Evolutionary conservation across 768 basidiomycete species (phyloP).

Genomic region (Agrocybe praecox): DNA sequence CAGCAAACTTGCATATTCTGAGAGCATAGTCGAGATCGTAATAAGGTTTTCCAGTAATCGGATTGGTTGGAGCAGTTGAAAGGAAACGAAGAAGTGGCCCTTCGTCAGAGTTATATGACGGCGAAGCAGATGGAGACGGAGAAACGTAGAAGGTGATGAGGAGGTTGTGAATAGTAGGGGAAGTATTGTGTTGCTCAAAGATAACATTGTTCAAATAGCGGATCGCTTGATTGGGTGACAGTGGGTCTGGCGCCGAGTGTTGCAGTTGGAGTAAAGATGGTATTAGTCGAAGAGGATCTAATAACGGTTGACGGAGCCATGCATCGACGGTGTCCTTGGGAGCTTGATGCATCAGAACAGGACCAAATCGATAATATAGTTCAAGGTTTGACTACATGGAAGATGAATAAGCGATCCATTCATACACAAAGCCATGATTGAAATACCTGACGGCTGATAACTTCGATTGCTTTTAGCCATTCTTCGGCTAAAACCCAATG

Average conservation of each 20-base stretch:
- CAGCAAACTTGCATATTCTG: constrained; percentile 83
- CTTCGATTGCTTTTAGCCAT: constrained; percentile 88
- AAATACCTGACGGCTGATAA: constrained; percentile 84
- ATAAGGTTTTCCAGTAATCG: constrained; percentile 83
- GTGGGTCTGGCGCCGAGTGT: constrained; percentile 68
- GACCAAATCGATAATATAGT: constrained; percentile 91
- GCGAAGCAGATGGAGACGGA: constrained; percentile 43
- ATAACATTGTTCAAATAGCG: constrained; percentile 87
- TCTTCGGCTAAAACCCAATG: constrained; percentile 93
- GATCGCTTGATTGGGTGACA: constrained; percentile 83
- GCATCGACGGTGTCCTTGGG: constrained; percentile 92
- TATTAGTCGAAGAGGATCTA: constrained; percentile 85
- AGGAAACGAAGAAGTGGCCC: constrained; percentile 84
- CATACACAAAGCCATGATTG: neutral
- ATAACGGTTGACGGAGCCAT: constrained; percentile 80
- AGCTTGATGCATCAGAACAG: constrained; percentile 82
- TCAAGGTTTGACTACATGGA: constrained; percentile 70
- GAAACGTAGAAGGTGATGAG: constrained; percentile 85
- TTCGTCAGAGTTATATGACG: constrained; percentile 51
- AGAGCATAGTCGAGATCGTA: constrained; percentile 98
- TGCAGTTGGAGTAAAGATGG: constrained; percentile 87
- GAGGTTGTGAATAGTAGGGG: constrained; percentile 91
- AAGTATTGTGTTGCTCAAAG: constrained; percentile 78
- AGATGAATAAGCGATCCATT: constrained; percentile 8
- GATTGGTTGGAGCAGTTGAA: constrained; percentile 77